Conservation (phyloP, 2,329 filamentous ascomycete species). For the Penicillium janthinellum region DNA sequence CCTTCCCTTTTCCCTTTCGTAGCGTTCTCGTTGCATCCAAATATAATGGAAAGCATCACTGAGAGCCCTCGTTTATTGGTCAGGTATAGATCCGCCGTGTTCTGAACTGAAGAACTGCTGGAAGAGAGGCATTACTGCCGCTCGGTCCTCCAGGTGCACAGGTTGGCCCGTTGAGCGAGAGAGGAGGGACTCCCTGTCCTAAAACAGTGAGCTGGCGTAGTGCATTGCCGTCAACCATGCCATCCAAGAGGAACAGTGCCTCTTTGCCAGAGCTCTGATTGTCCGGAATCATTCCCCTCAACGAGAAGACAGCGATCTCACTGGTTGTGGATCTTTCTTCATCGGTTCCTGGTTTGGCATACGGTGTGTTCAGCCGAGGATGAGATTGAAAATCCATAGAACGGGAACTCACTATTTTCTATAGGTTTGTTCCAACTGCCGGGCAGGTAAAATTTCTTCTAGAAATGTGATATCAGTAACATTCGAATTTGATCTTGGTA, state of each 20-base stretch:
- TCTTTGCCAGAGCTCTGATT: background rate
- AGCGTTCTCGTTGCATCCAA: background rate
- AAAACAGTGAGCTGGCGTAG: too few relatives aligned
- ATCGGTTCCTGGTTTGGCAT: too few relatives aligned
- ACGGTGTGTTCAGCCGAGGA: too few relatives aligned
- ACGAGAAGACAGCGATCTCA: background rate
- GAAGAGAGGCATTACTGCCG: conserved; percentile 1
- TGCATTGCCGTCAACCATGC: background rate
- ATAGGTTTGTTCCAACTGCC: too few relatives aligned
- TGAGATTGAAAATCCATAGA: too few relatives aligned
- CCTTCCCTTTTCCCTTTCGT: background rate
- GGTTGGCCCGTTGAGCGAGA: background rate
- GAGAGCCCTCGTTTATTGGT: background rate
- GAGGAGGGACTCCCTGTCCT: background rate
- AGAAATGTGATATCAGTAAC: too few relatives aligned
- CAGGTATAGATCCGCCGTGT: background rate
- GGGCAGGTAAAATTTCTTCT: too few relatives aligned
- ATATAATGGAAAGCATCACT: background rate
- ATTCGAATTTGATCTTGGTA: too few relatives aligned
- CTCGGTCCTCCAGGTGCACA: background rate
- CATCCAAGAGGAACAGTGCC: background rate
- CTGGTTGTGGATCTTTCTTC: too few relatives aligned
- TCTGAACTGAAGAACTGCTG: background rate
- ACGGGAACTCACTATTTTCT: too few relatives aligned
- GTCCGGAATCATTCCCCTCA: background rate